Evolutionary conservation across 2,329 filamentous ascomycete species (phyloP).

Genomic region (Talaromyces sp.): DNA sequence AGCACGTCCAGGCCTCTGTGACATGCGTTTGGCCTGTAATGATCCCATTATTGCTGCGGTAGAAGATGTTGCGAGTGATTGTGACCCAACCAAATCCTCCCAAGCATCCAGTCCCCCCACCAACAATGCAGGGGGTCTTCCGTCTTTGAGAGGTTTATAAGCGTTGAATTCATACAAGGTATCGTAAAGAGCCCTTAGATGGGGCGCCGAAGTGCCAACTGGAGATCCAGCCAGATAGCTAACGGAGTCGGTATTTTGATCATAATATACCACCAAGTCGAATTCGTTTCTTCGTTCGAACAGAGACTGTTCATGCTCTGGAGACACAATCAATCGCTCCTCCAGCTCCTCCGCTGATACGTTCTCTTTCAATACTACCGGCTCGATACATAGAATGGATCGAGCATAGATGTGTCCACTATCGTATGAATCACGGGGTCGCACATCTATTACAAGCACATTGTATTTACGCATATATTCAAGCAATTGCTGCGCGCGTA

Average conservation of each 20-base stretch:
- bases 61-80: slow-evolving; percentile 58
- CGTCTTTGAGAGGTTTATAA: slow-evolving; percentile 64
- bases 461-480: slow-evolving; percentile 64
- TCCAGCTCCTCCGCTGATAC: slow-evolving; percentile 62
- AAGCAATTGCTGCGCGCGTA: slow-evolving; percentile 68
- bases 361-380: slow-evolving; percentile 67
- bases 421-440: slow-evolving; percentile 75
- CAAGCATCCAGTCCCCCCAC: slow-evolving; percentile 82
- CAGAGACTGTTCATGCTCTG: slow-evolving; percentile 62
- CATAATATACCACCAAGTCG: slow-evolving; percentile 88
- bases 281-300: slow-evolving; percentile 73
- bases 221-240: slow-evolving; percentile 53
- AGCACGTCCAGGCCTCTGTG: slow-evolving; percentile 45
- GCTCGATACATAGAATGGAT: slow-evolving; percentile 85
- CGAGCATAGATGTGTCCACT: slow-evolving; percentile 82
- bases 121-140: slow-evolving; percentile 70
- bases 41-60: slow-evolving; percentile 52
- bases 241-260: slow-evolving; percentile 62
- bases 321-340: slow-evolving; percentile 48
- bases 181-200: slow-evolving; percentile 70
- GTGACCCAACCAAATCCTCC: slow-evolving; percentile 73
- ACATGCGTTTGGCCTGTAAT: slow-evolving; percentile 36
- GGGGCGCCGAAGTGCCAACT: slow-evolving; percentile 47
- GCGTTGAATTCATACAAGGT: slow-evolving; percentile 82
- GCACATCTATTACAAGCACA: slow-evolving; percentile 81